These are phyloP conservation scores for Cystobasidium ongulense DNA, from an alignment of 768 basidiomycete species.

Conservation along the genomic window DNA sequence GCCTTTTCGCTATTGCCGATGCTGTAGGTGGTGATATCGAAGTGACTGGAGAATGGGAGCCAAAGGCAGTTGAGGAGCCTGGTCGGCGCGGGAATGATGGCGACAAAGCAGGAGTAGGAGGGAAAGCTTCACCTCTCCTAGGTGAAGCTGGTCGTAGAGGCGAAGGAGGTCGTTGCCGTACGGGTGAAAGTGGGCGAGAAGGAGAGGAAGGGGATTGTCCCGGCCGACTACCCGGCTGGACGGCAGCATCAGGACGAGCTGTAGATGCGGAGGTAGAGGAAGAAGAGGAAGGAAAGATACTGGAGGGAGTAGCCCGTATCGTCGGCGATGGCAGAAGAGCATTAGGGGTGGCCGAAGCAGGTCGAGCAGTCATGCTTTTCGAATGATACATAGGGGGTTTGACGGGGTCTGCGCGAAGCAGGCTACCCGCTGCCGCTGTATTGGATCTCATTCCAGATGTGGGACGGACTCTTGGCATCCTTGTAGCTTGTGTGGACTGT, in stretches of 20 bases:
- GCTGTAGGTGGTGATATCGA: not conserved
- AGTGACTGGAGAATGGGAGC: not conserved
- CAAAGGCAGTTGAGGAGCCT: not conserved
- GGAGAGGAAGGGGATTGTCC: not conserved
- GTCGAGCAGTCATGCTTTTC: conserved; percentile 13
- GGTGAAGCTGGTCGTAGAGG: not conserved
- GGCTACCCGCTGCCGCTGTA: not conserved
- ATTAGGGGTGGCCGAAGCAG: not conserved
- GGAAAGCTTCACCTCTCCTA: not conserved
- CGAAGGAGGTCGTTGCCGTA: not conserved
- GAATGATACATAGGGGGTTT: not conserved
- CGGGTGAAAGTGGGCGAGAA: conserved; percentile 9
- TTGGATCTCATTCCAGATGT: not conserved
- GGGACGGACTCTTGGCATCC: not conserved
- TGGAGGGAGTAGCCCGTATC: not conserved
- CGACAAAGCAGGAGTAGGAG: not conserved
- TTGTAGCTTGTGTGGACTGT: not conserved
- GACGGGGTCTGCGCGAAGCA: not conserved
- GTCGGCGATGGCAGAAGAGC: not conserved
- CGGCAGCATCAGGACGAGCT: not conserved
- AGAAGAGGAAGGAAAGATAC: not conserved
- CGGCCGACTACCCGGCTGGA: not conserved
- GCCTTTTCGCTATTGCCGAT: not conserved
- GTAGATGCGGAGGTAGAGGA: not conserved
- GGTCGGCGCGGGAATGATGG: not conserved